Conservation (phyloP, 2,329 filamentous ascomycete species). For the Pleoardoris graminearum region DNA sequence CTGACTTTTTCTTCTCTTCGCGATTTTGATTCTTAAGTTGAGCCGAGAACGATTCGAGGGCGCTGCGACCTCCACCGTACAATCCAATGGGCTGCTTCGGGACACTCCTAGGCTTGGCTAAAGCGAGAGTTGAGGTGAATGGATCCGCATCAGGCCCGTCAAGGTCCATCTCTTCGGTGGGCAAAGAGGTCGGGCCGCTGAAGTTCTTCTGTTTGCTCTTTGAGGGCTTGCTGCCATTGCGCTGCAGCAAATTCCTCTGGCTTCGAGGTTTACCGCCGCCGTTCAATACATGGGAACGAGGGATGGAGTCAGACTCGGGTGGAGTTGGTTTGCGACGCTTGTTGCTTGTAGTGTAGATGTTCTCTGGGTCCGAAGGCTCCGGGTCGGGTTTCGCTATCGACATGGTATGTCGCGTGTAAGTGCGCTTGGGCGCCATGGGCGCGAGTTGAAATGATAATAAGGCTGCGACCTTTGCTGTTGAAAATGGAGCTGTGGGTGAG, state of each 20-base stretch:
- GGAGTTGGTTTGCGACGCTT: background rate
- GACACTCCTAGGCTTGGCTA: background rate
- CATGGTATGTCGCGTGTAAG: conserved; percentile 6
- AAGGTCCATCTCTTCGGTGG: conserved; percentile 15
- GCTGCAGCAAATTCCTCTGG: conserved; percentile 3
- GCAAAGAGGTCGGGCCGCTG: conserved; percentile 24
- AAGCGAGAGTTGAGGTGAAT: background rate
- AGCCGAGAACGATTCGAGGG: conserved; percentile 11
- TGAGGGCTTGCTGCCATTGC: conserved; percentile 8
- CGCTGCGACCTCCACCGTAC: conserved; percentile 19
- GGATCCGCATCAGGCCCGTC: conserved; percentile 1
- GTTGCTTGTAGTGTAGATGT: background rate
- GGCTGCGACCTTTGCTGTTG: background rate
- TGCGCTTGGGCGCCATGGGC: conserved; percentile 5
- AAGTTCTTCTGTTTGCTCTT: conserved; percentile 12
- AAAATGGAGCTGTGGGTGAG: background rate
- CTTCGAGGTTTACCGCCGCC: background rate
- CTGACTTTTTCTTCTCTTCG: background rate
- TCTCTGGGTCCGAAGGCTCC: background rate
- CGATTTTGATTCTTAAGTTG: background rate
- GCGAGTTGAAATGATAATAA: background rate
- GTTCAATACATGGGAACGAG: background rate
- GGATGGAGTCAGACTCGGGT: background rate
- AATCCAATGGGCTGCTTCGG: conserved; percentile 13
- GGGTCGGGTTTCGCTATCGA: background rate